Evolutionary conservation across 306 rosid species (phyloP), one percentile per base, ranked within the genome.

Genomic region (Vachellia collinsii): DNA sequence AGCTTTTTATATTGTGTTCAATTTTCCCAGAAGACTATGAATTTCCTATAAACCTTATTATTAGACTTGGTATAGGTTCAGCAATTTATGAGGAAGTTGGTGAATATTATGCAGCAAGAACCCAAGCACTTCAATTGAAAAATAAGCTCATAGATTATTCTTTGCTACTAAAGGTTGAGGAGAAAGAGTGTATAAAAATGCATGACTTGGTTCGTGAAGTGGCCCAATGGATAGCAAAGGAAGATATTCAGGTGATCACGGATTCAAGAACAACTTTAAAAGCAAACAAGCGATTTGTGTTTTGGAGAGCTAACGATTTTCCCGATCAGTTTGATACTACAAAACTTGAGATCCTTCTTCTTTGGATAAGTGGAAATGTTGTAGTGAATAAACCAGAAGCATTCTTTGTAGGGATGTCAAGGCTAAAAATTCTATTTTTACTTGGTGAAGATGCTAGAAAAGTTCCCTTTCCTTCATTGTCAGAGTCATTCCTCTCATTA

Each of bases 1-100:
- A 51, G 36, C 70, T 80, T 0, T 50, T 84, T 29, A 12, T 79
- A 9, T 42, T 79, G 36, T 79, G 84, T 16, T 79, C 81, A 20
- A 38, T 79, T 1, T 84, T 79, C 29, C 78, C 81, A 9, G 65
- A 84, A 69, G 34, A 29, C 34, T 29, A 29, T 29, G 34, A 29
- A 29, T 29, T 29, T 29, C 34, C 34, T 29, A 29, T 29, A 29
- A 29, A 29, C 34, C 34, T 29, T 29, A 29, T 29, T 29, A 29
- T 29, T 2, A 29, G 34, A 29, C 34, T 29, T 29, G 34, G 19
- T 48, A 12, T 48, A 48, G 54, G 54, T 19, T 48, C 1, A 0
- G 54, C 19, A 13, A 48, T 48, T 48, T 48, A 12, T 14, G 54
- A 4, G 17, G 17, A 48, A 48, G 19, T 13, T 3, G n/a, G 4